Base-by-base conservation (phyloP, 2,329 filamentous ascomycete species). In the Cordyceps cicadae region DNA sequence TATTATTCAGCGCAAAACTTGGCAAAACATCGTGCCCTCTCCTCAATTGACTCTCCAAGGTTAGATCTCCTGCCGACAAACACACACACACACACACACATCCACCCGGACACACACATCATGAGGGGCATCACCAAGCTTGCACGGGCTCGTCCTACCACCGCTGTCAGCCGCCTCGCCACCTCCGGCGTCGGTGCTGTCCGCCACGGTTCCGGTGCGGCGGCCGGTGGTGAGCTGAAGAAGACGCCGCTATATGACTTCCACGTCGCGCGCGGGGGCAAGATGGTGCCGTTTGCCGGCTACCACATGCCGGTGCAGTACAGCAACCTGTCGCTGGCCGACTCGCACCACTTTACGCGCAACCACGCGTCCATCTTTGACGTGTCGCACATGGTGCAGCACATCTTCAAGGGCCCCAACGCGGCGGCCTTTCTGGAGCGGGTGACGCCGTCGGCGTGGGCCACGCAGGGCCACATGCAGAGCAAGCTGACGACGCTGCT, bases 261-360 rank as follows among this genome's bases (percentile, higher is more conserved):
- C 24, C 89, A 96, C 73, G 70, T 92, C 64, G 81, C 84, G 62
- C 80, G 90, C 70, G 90, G 90, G 66, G 94, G 83, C 66, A 97
- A 96, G 77, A 94, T 97, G 85, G 93, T 97, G 54, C 90, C 91
- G n/a, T 99, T 97, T 75, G 93, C 90, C 64, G 92, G 91, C 66
- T 96, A 87, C 77, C 81, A 84, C 67, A 97, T 99, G 91, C 94
- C 94, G 8, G 86, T 99, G 50, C 89, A 94, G 74, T 99, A 97
- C 78, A 76, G 81, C 39, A 83, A 86, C 66, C 81, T 89, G 66
- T 87, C 88, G 67, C 88, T 97, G 64, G 81, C 84, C 66, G 89
- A 92, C 63, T 96, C 91, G 57, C 94, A 97, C 79, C 82, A 86
- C 68, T 97, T 93, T 82, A 97, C 94, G 17, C 86, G 94, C 59